Conservation (phyloP, 1,284 basidiomycete species). For the Cutaneotrichosporon sp. region DNA sequence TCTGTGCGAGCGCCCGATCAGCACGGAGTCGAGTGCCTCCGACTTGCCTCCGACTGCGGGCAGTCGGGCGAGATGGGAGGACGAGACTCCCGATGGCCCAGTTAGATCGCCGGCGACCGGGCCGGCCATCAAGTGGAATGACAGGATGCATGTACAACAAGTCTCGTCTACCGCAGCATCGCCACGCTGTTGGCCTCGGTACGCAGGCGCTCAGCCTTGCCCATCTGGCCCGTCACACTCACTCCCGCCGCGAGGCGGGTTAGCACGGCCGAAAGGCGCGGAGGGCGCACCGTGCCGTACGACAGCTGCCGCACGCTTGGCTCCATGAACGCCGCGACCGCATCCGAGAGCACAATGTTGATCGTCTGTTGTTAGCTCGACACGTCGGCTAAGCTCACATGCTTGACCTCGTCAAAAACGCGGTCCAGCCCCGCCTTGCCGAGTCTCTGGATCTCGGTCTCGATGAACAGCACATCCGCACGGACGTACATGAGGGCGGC, state of each 20-base stretch:
- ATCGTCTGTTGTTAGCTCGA: conserved; percentile 33
- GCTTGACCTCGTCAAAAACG: conserved; percentile 78
- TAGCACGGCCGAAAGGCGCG: conserved; percentile 71
- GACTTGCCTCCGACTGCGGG: background rate
- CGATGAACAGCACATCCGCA: conserved; percentile 80
- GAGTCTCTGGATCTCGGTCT: conserved; percentile 73
- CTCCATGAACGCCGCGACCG: conserved; percentile 76
- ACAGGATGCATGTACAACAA: conserved; percentile 9
- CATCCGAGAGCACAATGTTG: conserved; percentile 70
- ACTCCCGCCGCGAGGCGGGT: conserved; percentile 67
- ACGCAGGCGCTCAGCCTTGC: conserved; percentile 66
- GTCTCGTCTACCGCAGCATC: conserved; percentile 23
- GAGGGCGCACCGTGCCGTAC: conserved; percentile 71
- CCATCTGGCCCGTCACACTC: conserved; percentile 36
- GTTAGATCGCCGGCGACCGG: background rate
- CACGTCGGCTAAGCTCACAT: conserved; percentile 61
- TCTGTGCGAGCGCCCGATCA: background rate
- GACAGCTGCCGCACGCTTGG: conserved; percentile 70
- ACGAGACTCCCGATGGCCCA: background rate
- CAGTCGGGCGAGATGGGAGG: background rate
- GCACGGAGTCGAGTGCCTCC: background rate
- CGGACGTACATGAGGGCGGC: conserved; percentile 79
- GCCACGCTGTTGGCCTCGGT: conserved; percentile 69
- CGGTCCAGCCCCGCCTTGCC: conserved; percentile 68
- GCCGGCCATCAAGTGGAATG: background rate